A percentile compares a stretch with the other conserved stretches of the same genome.
Conservation (phyloP, 192 early-diverging fungal species). For the Entomortierella lignicola region DNA sequence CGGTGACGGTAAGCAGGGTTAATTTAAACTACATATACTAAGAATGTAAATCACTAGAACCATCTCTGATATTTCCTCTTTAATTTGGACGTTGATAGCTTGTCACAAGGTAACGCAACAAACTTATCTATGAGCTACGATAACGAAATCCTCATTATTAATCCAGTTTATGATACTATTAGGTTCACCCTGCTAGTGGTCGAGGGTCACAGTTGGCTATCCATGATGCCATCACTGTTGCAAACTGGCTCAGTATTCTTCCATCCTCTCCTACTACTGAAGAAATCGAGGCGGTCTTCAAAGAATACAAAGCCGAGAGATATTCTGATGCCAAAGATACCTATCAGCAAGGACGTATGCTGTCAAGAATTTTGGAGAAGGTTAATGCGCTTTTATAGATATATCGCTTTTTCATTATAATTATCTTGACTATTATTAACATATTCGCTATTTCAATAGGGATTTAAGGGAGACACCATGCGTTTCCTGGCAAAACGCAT, state of each 20-base stretch:
- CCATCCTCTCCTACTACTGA: neutral
- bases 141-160: neutral
- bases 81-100: neutral
- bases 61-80: too few relatives aligned
- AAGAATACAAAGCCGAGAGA: neutral
- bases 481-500: neutral
- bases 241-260: neutral
- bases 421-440: neutral
- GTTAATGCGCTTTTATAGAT: neutral
- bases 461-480: neutral
- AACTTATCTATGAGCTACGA: neutral
- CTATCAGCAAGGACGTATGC: neutral
- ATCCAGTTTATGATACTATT: neutral
- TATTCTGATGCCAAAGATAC: neutral
- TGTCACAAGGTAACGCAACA: neutral
- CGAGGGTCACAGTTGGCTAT: neutral
- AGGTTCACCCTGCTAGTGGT: neutral
- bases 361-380: neutral
- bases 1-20: neutral
- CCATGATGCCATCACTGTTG: neutral
- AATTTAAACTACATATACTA: too few relatives aligned
- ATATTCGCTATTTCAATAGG: too few relatives aligned
- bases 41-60: too few relatives aligned
- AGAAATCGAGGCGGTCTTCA: neutral
- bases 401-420: neutral